Conservation (phyloP, 2,329 filamentous ascomycete genomes). For the Elsinoe arachidis region DNA sequence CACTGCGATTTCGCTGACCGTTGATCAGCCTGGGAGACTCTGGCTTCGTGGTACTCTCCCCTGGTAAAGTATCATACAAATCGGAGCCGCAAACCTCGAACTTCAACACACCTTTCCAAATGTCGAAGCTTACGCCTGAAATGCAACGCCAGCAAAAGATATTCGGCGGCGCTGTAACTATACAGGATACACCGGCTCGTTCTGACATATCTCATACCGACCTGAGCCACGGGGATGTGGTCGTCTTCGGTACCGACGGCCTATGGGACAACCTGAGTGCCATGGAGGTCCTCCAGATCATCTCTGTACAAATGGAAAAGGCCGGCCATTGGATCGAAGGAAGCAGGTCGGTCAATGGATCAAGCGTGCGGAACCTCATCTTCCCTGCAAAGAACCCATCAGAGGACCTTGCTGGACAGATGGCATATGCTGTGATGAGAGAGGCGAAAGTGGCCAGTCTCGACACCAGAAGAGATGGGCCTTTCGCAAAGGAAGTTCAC, state of each 20-base stretch:
- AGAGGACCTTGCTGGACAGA: constrained; percentile 58
- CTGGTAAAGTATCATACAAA: constrained; percentile 74
- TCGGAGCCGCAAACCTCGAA: constrained; percentile 87
- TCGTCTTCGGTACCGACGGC: constrained; percentile 91
- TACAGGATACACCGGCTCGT: constrained; percentile 76
- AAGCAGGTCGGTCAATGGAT: constrained; percentile 11
- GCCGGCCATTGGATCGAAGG: constrained; percentile 25
- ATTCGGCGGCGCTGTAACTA: constrained; percentile 61
- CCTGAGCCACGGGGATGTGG: constrained; percentile 80
- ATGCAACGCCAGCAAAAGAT: constrained; percentile 71
- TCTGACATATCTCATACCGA: constrained; percentile 68
- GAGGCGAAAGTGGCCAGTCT: constrained; percentile 79
- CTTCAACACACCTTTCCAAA: constrained; percentile 95
- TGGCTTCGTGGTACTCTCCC: constrained; percentile 77
- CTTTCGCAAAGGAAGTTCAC: constrained; percentile 91
- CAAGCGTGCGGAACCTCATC: constrained; percentile 7
- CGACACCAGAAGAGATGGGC: constrained; percentile 74
- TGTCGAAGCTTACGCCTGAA: constrained; percentile 75
- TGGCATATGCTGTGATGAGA: constrained; percentile 70
- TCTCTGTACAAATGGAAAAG: constrained; percentile 59
- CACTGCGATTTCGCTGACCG: background rate
- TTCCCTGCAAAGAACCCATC: constrained; percentile 22
- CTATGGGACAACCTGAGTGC: constrained; percentile 94
- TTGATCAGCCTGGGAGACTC: constrained; percentile 69
- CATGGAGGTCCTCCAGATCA: constrained; percentile 75